phyloP scores from a whole-genome alignment of 2,329 filamentous ascomycete genomes.

The Microsporum ferrugineum region DNA sequence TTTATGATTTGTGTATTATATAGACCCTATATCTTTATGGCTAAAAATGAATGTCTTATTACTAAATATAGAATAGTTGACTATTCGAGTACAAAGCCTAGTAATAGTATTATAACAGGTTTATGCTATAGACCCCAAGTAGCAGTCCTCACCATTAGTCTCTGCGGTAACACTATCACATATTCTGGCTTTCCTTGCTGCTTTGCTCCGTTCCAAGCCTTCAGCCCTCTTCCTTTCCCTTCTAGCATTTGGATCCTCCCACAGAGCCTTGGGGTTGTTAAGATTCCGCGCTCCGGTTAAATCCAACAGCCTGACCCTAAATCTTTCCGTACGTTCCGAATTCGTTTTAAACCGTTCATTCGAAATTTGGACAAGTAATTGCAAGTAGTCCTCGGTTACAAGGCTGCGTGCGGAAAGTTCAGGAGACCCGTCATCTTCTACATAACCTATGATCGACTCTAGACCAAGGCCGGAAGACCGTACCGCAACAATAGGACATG shows the following conservation, averaged over 20 bases:
- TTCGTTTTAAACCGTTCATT: slow-evolving; percentile 48
- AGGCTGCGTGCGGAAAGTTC: slow-evolving; percentile 37
- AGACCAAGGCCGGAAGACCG: slow-evolving; percentile 72
- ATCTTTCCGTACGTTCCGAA: slow-evolving; percentile 30
- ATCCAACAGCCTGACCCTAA: slow-evolving; percentile 22
- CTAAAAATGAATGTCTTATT: too few species aligned
- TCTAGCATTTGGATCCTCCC: slow-evolving; percentile 31
- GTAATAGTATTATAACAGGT: not conserved
- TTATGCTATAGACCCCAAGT: not conserved
- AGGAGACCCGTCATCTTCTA: slow-evolving; percentile 17
- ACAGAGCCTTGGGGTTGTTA: slow-evolving; percentile 14
- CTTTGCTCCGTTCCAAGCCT: slow-evolving; percentile 28
- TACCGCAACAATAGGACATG: slow-evolving; percentile 69
- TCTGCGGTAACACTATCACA: not conserved
- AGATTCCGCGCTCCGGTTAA: slow-evolving; percentile 12
- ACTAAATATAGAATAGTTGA: too few species aligned
- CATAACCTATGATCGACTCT: slow-evolving; percentile 64
- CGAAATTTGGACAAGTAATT: slow-evolving; percentile 54
- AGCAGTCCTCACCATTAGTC: not conserved
- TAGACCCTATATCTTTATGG: not conserved
- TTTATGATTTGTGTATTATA: too few species aligned
- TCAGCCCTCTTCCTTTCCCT: slow-evolving; percentile 33
- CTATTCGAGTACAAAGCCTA: too few species aligned
- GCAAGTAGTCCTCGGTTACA: slow-evolving; percentile 57
- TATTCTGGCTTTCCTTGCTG: slow-evolving; percentile 5